Evolutionary conservation across 805 yeast genomes (phyloP), one percentile per base, ranked within the genome.

Genomic region (Sugiyamaella mastotermitis): DNA sequence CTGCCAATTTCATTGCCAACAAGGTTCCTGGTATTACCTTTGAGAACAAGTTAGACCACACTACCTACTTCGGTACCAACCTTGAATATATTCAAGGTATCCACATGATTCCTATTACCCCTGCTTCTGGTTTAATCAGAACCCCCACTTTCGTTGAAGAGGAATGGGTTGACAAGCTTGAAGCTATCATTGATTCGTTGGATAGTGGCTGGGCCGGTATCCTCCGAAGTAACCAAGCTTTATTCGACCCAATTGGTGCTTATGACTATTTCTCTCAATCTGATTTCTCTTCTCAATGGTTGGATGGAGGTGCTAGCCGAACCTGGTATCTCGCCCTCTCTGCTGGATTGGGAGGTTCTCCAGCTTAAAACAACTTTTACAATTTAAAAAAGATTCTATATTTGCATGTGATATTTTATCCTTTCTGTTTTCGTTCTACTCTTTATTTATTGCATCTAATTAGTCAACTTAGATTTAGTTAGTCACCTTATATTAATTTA

Each of bases 311-410:
- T 2, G 90, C 86, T 69, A 78, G 90, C 19, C 64, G 78, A 45
- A 81, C 96, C 0, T 87, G 95, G 94, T 79, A 88, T 9, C 65
- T 87, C 46, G 78, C 94, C 0, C 83, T 74, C 48, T 69, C 84
- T 32, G 95, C 64, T 11, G 56, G 55, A 5, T 45, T 57, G 15
- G 47, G 47, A n/a, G 47, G 47, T 8, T 31, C 42, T 4, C 34
- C 42, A 26, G 37, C 37, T 5, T 38, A 33, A 38, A 7, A 14
- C n/a, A 23, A n/a, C n/a, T n/a, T n/a, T n/a, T n/a, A n/a, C n/a
- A n/a, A n/a, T n/a, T n/a, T n/a, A n/a, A n/a, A n/a, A n/a, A n/a
- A n/a, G n/a, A n/a, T n/a, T n/a, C n/a, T n/a, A n/a, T n/a, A n/a
- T n/a, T n/a, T n/a, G n/a, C n/a, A n/a, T n/a, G n/a, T n/a, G n/a